These are phyloP conservation scores for Sordariomycetes sp. DNA, from an alignment of 2,329 filamentous ascomycete genomes.

Conservation along the genomic window DNA sequence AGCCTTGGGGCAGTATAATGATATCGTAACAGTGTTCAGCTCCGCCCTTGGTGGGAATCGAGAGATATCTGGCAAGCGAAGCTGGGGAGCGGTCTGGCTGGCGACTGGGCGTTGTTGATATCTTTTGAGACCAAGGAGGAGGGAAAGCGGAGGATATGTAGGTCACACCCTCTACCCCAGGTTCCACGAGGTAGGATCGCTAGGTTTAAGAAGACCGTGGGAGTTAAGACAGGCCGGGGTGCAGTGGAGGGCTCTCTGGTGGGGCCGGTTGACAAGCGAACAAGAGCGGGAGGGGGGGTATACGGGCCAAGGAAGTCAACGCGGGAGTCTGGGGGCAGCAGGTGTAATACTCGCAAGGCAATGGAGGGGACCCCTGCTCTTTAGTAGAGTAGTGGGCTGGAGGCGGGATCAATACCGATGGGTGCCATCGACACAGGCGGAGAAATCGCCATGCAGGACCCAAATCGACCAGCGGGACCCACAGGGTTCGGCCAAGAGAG, in stretches of 20 bases:
- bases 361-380: constrained; percentile 26
- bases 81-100: neutral
- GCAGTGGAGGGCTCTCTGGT: constrained; percentile 2
- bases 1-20: neutral
- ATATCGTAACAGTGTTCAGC: neutral
- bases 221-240: constrained; percentile 10
- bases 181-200: constrained; percentile 13
- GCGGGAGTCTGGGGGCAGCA: constrained; percentile 1
- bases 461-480: constrained; percentile 27
- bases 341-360: constrained; percentile 15
- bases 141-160: constrained; percentile 5
- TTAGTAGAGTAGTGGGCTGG: constrained; percentile 23
- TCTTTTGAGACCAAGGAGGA: constrained; percentile 7
- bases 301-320: neutral
- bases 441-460: constrained; percentile 35
- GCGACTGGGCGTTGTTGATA: constrained; percentile 4
- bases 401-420: constrained; percentile 36
- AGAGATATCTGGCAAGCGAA: neutral
- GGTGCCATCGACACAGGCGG: constrained; percentile 28
- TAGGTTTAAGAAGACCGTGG: constrained; percentile 24
- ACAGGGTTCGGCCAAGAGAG: constrained; percentile 16
- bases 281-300: neutral
- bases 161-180: constrained; percentile 11
- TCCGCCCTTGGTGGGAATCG: neutral
- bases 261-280: constrained; percentile 12